Conservation (phyloP, 225 moss, liverwort and hornwort species). For the Ulota crispa region DNA sequence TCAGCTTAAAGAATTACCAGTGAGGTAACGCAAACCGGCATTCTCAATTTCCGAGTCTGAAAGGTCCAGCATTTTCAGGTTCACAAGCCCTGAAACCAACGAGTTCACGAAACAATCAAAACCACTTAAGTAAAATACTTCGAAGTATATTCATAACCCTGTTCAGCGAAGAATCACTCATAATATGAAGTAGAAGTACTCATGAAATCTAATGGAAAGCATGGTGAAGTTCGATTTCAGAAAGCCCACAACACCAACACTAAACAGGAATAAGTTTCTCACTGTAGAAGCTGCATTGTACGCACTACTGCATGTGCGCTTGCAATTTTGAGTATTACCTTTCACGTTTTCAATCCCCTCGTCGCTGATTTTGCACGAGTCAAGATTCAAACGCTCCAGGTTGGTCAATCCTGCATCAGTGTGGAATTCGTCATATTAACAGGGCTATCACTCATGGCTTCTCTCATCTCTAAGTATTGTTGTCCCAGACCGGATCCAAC, state of each 20-base stretch:
- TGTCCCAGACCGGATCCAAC: not conserved
- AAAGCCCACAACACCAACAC: not conserved
- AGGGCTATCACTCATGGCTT: not conserved
- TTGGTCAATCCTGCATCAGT: constrained; percentile 59
- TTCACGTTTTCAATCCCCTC: constrained; percentile 68
- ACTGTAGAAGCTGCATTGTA: not conserved
- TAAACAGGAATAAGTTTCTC: not conserved
- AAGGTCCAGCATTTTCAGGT: constrained; percentile 76
- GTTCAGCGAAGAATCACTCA: not conserved
- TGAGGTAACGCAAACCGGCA: constrained; percentile 68
- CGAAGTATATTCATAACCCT: not conserved
- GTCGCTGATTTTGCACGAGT: constrained; percentile 86
- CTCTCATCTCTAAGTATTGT: constrained; percentile 2
- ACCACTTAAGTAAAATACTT: constrained; percentile 7
- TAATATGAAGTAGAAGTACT: not conserved
- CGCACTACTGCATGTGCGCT: not conserved
- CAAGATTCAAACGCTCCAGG: constrained; percentile 78
- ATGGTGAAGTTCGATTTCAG: not conserved
- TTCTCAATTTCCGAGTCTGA: constrained; percentile 85
- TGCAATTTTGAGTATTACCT: constrained; percentile 41
- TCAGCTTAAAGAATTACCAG: constrained; percentile 45
- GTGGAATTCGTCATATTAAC: not conserved
- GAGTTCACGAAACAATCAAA: not conserved
- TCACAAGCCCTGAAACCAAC: constrained; percentile 55
- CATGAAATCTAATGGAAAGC: not conserved